These are phyloP conservation scores for Aspergillus quadricinctus DNA, from an alignment of 2,329 filamentous ascomycete species.

Conservation along the genomic window DNA sequence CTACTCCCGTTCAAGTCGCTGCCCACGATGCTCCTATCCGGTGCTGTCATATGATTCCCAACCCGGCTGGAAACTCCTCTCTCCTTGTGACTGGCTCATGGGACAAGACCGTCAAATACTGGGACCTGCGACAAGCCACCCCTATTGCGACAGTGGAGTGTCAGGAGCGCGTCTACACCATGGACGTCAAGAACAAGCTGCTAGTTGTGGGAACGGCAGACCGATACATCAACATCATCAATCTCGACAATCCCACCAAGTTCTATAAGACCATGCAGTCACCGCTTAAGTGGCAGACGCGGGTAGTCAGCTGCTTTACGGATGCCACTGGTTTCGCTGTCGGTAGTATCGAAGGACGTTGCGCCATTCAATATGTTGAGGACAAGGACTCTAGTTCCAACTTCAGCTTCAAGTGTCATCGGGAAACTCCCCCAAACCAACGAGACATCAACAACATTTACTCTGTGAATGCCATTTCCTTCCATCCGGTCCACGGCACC, in stretches of 20 bases:
- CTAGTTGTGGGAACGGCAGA: slow-evolving; percentile 92
- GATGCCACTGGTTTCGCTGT: slow-evolving; percentile 91
- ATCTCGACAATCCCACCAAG: slow-evolving; percentile 79
- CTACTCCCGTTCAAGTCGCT: slow-evolving; percentile 64
- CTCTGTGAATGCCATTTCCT: slow-evolving; percentile 94
- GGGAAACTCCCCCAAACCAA: slow-evolving; percentile 62
- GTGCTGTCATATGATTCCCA: slow-evolving; percentile 72
- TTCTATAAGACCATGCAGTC: slow-evolving; percentile 97
- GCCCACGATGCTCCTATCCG: slow-evolving; percentile 81
- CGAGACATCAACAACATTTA: slow-evolving; percentile 81
- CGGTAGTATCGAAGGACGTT: slow-evolving; percentile 93
- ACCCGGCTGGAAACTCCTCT: slow-evolving; percentile 50
- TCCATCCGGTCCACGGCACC: slow-evolving; percentile 95
- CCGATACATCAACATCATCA: slow-evolving; percentile 91
- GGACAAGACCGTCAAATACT: slow-evolving; percentile 56
- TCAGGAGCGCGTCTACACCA: slow-evolving; percentile 65
- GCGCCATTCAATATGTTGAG: slow-evolving; percentile 96
- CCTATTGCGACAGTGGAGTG: slow-evolving; percentile 46
- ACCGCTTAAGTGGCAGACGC: slow-evolving; percentile 96
- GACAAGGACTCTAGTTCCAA: slow-evolving; percentile 89
- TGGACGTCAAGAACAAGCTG: slow-evolving; percentile 85
- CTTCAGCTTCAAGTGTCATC: slow-evolving; percentile 99
- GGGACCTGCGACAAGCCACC: slow-evolving; percentile 50
- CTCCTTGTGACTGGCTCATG: slow-evolving; percentile 82
- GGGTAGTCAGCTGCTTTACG: slow-evolving; percentile 89